A percentile compares a stretch with the other conserved stretches of the same genome.
Conservation (phyloP, 306 rosid species). For the Gastrolobium villosum region DNA sequence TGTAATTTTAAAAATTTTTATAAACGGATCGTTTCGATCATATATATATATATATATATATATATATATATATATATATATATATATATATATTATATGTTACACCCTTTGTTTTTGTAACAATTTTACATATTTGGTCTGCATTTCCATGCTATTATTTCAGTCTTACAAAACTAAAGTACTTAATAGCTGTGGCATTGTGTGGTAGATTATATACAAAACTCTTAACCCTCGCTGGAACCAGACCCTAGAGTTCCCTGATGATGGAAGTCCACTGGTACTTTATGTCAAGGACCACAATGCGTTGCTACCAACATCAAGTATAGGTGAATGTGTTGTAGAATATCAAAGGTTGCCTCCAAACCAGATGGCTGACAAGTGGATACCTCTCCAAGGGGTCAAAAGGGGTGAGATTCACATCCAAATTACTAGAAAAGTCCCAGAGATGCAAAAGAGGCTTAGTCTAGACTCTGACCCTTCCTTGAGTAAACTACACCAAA, state of each 20-base stretch:
- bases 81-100: too few relatives aligned
- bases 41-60: too few relatives aligned
- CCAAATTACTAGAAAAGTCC: conserved; percentile 87
- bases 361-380: conserved; percentile 82
- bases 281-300: conserved; percentile 93
- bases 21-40: too few relatives aligned
- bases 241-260: conserved; percentile 92
- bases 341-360: conserved; percentile 91
- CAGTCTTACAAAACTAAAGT: not conserved
- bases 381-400: conserved; percentile 99
- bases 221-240: conserved; percentile 92
- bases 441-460: conserved; percentile 65
- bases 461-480: conserved; percentile 82
- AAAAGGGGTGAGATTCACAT: conserved; percentile 90
- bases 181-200: conserved; percentile 42
- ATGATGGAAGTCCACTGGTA: conserved; percentile 79
- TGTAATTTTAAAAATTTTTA: too few relatives aligned
- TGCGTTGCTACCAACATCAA: conserved; percentile 76
- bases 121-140: not conserved
- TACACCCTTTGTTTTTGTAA: not conserved
- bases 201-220: conserved; percentile 73
- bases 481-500: conserved; percentile 70
- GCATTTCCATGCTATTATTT: conserved; percentile 6
- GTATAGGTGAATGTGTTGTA: conserved; percentile 86
- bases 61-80: too few relatives aligned